Base-by-base conservation (phyloP, 371 early-diverging fungal species). In the Capillidium rhysosporum region DNA sequence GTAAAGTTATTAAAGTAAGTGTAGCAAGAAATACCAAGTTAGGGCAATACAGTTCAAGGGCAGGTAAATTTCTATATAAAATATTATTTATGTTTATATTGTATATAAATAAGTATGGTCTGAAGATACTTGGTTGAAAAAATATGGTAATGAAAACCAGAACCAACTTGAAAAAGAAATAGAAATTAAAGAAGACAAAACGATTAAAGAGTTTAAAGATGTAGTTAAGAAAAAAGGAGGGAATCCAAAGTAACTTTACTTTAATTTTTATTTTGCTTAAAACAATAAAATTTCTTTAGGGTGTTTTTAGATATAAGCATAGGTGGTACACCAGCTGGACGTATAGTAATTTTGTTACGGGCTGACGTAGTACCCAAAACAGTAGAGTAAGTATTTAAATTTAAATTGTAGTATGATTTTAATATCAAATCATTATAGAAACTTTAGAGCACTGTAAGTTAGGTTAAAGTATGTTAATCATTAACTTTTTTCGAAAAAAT, bases 291-390 rank as follows among this genome's bases (percentile, higher is more conserved):
- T 48, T 29, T 26, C 10, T 23, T 16, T 18, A 51, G 51, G 20
- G 66, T 67, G 26, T 86, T 66, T 64, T 85, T 86, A 63, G 87
- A 91, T 64, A 79, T 93, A 45, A 67, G 74, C 53, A 77, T 84
- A 52, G 88, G 84, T 57, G 79, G 73, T 52, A 65, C 77, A 54
- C 63, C 69, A 23, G 72, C 75, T 52, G 94, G 91, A 25, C 82
- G 84, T 54, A 76, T 93, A 53, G 82, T 87, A 8, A 80, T 93
- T 64, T 85, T 87, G 61, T 66, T 93, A 63, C 82, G 83, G 69
- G 68, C 74, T 18, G 92, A 98, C 68, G 84, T 86, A 39, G 87
- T 84, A 1, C 98, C 98, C 14, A 76, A 72, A 53, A 99, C 99
- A 2, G 93, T 85, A 8, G 97, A 98, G 51, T 48, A 48, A 48